Evolutionary conservation across 805 yeast species (phyloP), one percentile per base, ranked within the genome.

Genomic region (Metschnikowia hibisci): DNA sequence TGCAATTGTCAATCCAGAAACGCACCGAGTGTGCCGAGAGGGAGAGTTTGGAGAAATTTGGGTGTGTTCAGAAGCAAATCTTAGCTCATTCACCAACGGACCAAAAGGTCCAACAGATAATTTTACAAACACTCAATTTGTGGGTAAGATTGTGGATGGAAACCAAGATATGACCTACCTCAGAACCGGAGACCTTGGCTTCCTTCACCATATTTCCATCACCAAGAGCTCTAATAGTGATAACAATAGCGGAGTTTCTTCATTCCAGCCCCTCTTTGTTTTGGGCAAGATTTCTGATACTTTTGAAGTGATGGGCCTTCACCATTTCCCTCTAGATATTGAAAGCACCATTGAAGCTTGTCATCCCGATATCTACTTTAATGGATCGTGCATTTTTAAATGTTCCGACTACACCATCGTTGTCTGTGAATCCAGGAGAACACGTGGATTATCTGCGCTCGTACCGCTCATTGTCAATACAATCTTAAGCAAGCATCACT

Each of bases 21-120:
- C 97, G 0, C 63, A 76, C 34, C 68, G 71, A 42, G 68, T 89
- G 10, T 91, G 99, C 58, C 79, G 77, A 45, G 82, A 82, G 40
- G 97, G 98, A 6, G 99, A 93, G 62, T 81, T 80, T 61, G 99
- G 99, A 27, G 99, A 93, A 64, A 88, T 93, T 31, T 93, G 98
- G 98, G 95, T 91, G 2, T 79, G 86, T 50, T 85, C 96, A 1
- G 96, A 88, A 50, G 95, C 91, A 0, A 89, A 84, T 53, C 83
- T 81, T 23, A 61, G 71, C 10, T 77, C 79, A 6, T 82, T 80
- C 58, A 77, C 79, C 31, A 71, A 76, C 40, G 80, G 80, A 3
- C 75, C 75, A 0, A 69, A 71, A 23, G 70, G 79, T 1, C 73
- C 72, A 1, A 68, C 73, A 8, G 85, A 81, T 48, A 63, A 67